Percentiles rank a stretch among this genome's conserved stretches.
Evolutionary conservation across 257 asterid species (phyloP).

Genomic region (Petunia axillaris): DNA sequence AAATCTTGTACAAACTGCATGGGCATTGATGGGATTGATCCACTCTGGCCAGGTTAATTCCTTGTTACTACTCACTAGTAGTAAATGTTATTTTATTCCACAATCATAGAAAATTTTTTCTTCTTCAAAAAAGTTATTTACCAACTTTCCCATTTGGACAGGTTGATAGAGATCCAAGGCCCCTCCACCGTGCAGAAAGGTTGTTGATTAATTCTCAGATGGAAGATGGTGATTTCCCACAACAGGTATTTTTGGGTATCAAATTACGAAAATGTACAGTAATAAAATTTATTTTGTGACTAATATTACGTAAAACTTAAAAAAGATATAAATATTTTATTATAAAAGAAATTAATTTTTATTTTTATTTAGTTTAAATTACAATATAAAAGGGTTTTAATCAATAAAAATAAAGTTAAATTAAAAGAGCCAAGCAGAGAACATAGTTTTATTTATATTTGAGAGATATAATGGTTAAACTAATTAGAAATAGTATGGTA

Average conservation of each 20-base stretch:
- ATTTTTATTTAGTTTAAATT: too few relatives aligned
- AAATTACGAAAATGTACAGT: too few relatives aligned
- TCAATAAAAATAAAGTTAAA: too few relatives aligned
- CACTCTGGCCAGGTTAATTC: slow-evolving; percentile 68
- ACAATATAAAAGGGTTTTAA: too few relatives aligned
- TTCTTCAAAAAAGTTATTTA: not conserved
- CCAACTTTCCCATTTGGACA: slow-evolving; percentile 18
- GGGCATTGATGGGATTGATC: slow-evolving; percentile 84
- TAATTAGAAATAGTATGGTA: too few relatives aligned
- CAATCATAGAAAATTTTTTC: not conserved
- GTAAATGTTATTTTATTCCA: not conserved
- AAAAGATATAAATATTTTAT: too few relatives aligned
- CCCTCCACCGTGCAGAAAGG: slow-evolving; percentile 73
- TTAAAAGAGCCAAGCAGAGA: too few relatives aligned
- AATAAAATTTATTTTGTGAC: too few relatives aligned
- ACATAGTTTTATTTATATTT: too few relatives aligned
- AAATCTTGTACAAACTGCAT: slow-evolving; percentile 79
- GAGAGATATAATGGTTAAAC: too few relatives aligned
- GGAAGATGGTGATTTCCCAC: slow-evolving; percentile 82
- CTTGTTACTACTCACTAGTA: not conserved
- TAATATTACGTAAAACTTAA: too few relatives aligned
- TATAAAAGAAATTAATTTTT: too few relatives aligned
- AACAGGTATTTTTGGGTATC: slow-evolving; percentile 47
- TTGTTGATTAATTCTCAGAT: slow-evolving; percentile 74
- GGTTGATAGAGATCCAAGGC: slow-evolving; percentile 57